Percentiles rank a stretch among this genome's conserved stretches.
These are phyloP conservation scores for Rhizoclosmatium globosum DNA, from an alignment of 192 early-diverging fungal species.

Conservation along the genomic window DNA sequence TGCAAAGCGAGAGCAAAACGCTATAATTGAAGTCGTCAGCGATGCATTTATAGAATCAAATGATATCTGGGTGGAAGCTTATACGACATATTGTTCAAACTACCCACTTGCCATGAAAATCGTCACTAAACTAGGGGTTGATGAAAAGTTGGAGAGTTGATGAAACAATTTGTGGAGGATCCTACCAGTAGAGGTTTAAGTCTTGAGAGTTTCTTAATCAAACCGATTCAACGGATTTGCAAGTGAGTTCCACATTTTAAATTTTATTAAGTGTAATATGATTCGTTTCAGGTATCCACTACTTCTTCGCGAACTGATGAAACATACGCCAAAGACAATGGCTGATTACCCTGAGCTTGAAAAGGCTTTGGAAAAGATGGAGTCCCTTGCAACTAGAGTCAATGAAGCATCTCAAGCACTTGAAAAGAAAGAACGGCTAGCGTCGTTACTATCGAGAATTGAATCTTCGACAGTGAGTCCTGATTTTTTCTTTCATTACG, in stretches of 20 bases:
- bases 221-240: slow-evolving; percentile 69
- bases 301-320: slow-evolving; percentile 56
- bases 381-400: slow-evolving; percentile 59
- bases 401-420: slow-evolving; percentile 63
- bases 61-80: slow-evolving; percentile 51
- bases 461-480: slow-evolving; percentile 47
- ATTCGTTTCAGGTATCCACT: slow-evolving; percentile 48
- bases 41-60: slow-evolving; percentile 17
- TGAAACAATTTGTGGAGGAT: slow-evolving; percentile 49
- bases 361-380: slow-evolving; percentile 59
- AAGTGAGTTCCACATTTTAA: slow-evolving; percentile 46
- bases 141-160: slow-evolving; percentile 48
- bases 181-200: slow-evolving; percentile 59
- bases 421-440: slow-evolving; percentile 56
- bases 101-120: slow-evolving; percentile 64
- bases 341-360: slow-evolving; percentile 55
- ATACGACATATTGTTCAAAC: slow-evolving; percentile 59
- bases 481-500: slow-evolving; percentile 9
- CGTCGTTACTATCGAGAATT: slow-evolving; percentile 50
- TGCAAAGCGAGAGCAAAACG: slow-evolving; percentile 49
- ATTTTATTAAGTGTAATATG: background rate
- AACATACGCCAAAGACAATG: slow-evolving; percentile 56
- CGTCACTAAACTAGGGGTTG: slow-evolving; percentile 42
- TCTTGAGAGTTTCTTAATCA: slow-evolving; percentile 68
- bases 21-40: slow-evolving; percentile 52